A percentile compares a stretch with the other conserved stretches of the same genome.
Conservation (phyloP, 148 eudicot species). For the Polygonum aviculare region DNA sequence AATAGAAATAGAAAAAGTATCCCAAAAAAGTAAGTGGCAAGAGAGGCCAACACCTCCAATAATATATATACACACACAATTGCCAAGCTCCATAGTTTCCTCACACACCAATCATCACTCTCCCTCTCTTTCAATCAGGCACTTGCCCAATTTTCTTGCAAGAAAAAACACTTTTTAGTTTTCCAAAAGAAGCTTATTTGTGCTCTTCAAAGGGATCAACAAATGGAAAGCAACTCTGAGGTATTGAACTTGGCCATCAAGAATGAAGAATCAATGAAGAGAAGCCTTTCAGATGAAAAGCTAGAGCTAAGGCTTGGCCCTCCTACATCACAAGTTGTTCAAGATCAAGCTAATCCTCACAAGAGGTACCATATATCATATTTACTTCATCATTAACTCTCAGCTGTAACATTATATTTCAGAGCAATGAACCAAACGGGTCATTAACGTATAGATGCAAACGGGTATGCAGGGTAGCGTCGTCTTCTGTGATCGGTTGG, state of each 20-base stretch:
- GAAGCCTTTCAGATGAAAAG: neutral
- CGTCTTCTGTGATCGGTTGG: constrained; percentile 3
- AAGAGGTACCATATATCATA: neutral
- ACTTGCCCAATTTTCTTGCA: neutral
- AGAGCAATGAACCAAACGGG: neutral
- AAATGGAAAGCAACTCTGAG: neutral
- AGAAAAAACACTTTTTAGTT: neutral
- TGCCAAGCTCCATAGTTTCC: constrained; percentile 1
- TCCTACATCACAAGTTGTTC: neutral
- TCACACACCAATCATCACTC: neutral
- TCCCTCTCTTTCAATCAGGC: neutral
- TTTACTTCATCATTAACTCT: neutral
- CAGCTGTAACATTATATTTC: neutral
- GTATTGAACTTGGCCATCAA: neutral
- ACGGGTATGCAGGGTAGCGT: neutral
- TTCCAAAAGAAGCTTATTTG: neutral
- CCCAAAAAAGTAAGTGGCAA: neutral
- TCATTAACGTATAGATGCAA: neutral
- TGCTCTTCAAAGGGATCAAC: neutral
- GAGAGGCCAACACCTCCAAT: neutral
- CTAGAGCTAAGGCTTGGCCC: constrained; percentile 6
- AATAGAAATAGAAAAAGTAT: neutral
- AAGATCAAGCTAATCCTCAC: neutral
- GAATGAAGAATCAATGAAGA: neutral
- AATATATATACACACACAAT: neutral